A percentile compares a stretch with the other conserved stretches of the same genome.
Evolutionary conservation across 176 grass and related monocot genomes (phyloP).

Genomic region (Musa beccarii): DNA sequence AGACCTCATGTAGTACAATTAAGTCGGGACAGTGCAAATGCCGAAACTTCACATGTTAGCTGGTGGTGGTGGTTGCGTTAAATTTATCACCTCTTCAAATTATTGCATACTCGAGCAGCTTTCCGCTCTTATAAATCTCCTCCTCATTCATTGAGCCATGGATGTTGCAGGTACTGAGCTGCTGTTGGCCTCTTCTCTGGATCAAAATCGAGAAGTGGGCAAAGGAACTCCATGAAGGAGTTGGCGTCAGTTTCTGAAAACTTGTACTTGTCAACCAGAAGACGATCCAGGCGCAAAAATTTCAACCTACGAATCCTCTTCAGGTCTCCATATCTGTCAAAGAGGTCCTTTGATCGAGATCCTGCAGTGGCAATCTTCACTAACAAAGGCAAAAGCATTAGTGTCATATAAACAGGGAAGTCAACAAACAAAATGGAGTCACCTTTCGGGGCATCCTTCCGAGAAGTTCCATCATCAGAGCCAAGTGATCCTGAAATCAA

Average conservation of each 20-base stretch:
- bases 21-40: background rate
- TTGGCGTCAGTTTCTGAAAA: constrained; percentile 48
- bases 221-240: constrained; percentile 45
- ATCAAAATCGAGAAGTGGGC: constrained; percentile 61
- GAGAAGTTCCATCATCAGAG: constrained; percentile 84
- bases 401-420: background rate
- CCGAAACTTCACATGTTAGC: background rate
- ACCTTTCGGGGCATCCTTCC: constrained; percentile 91
- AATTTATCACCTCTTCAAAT: background rate
- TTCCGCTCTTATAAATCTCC: background rate
- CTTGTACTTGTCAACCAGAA: constrained; percentile 54
- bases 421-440: background rate
- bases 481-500: constrained; percentile 71
- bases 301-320: constrained; percentile 66
- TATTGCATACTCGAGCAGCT: background rate
- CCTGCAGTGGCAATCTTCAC: constrained; percentile 61
- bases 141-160: constrained; percentile 54
- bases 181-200: constrained; percentile 66
- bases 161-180: constrained; percentile 53
- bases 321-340: constrained; percentile 68
- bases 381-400: background rate
- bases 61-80: background rate
- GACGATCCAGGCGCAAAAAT: constrained; percentile 44
- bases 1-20: background rate
- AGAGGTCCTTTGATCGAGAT: constrained; percentile 65